A percentile compares a stretch with the other conserved stretches of the same genome.
Evolutionary conservation across 495 filamentous ascomycete genomes (phyloP).

Genomic region (Penicillium lividum): DNA sequence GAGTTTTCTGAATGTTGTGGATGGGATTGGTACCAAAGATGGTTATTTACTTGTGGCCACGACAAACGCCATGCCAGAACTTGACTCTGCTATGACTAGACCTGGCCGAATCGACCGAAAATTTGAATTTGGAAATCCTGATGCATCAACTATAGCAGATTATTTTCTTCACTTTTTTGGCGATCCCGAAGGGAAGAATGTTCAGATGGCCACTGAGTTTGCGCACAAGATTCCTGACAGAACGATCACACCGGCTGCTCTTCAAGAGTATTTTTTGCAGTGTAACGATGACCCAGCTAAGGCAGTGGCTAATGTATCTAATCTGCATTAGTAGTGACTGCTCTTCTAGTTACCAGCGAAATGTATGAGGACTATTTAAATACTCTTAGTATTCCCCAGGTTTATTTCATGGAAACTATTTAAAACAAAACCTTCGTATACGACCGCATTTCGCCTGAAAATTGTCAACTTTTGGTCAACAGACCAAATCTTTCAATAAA

Average conservation of each 20-base stretch:
- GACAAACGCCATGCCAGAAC: slow-evolving; percentile 3
- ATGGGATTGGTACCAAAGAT: slow-evolving; percentile 2
- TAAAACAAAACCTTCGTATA: too few relatives aligned
- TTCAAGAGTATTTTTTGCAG: slow-evolving; percentile 1
- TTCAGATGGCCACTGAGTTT: not conserved
- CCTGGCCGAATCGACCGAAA: slow-evolving; percentile 9
- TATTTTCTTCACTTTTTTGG: slow-evolving; percentile 5
- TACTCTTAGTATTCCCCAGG: too few relatives aligned
- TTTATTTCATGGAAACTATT: too few relatives aligned
- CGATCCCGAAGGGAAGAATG: slow-evolving; percentile 1
- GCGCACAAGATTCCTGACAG: not conserved
- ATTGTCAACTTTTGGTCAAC: too few relatives aligned
- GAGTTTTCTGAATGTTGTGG: slow-evolving; percentile 5
- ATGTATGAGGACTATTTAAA: too few relatives aligned
- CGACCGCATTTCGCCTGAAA: too few relatives aligned
- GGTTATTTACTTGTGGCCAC: slow-evolving; percentile 9
- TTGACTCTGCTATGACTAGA: slow-evolving; percentile 9
- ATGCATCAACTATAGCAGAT: not conserved
- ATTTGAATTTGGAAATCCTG: slow-evolving; percentile 3
- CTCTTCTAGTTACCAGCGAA: not conserved
- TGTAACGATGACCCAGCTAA: not conserved
- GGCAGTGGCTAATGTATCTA: not conserved
- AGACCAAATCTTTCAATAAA: too few relatives aligned
- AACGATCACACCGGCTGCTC: not conserved
- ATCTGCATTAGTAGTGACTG: not conserved